Evolutionary conservation across 2,329 filamentous ascomycete genomes (phyloP).

Genomic region (Pseudogymnoascus sp.): DNA sequence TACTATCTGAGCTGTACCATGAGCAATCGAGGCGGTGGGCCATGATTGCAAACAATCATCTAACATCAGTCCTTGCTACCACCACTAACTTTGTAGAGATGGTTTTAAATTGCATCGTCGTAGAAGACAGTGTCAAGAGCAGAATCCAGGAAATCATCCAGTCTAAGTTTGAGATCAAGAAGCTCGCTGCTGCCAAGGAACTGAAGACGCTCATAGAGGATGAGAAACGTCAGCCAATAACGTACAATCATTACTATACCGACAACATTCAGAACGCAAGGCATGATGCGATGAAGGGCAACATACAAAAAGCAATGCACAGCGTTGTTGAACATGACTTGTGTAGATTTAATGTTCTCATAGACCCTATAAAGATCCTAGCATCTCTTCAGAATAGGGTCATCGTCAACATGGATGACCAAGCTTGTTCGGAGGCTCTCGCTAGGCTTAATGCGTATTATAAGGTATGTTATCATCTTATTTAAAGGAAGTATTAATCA

Average conservation of each 20-base stretch:
- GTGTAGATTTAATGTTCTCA: too few species aligned
- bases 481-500: background rate
- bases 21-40: slow-evolving; percentile 28
- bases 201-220: slow-evolving; percentile 21
- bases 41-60: slow-evolving; percentile 16
- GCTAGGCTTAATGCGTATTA: slow-evolving; percentile 9
- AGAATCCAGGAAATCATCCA: slow-evolving; percentile 8
- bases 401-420: background rate
- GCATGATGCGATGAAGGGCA: slow-evolving; percentile 11
- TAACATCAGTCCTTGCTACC: slow-evolving; percentile 12
- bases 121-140: slow-evolving; percentile 9
- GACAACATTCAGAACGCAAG: slow-evolving; percentile 23
- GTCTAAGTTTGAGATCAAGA: slow-evolving; percentile 12
- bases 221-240: slow-evolving; percentile 21
- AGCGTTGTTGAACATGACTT: slow-evolving; percentile 12
- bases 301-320: slow-evolving; percentile 11
- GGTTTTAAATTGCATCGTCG: slow-evolving; percentile 11
- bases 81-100: slow-evolving; percentile 15
- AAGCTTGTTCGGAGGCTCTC: background rate
- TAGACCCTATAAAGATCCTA: slow-evolving; percentile 11
- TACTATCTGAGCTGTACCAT: slow-evolving; percentile 31
- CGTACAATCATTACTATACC: slow-evolving; percentile 28
- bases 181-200: slow-evolving; percentile 17
- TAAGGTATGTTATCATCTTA: slow-evolving; percentile 16
- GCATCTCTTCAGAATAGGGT: slow-evolving; percentile 12